Evolutionary conservation across 1,284 basidiomycete species (phyloP), one percentile per base, ranked within the genome.

Genomic region (Lentinula novae-zelandiae): DNA sequence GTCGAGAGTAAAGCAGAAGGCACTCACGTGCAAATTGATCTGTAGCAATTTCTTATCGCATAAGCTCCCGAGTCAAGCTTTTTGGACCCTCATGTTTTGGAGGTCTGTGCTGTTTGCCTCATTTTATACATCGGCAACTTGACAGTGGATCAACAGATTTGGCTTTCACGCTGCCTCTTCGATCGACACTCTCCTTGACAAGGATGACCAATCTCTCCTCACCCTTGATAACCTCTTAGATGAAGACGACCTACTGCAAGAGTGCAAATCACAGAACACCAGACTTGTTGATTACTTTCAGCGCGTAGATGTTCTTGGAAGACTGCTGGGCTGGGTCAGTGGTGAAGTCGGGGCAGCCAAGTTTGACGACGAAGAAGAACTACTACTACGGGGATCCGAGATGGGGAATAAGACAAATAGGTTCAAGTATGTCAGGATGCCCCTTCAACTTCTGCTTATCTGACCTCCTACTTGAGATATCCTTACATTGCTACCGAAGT

Each of bases 401-500:
- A 59, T 27, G 12, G 48, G 38, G 34, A 59, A 22, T 53, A 53
- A 31, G 31, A 52, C 36, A 13, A 58, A 52, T 48, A 40, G 60
- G 13, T 46, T 31, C 39, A 56, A 56, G 54, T 62, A 34, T 20
- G 52, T 39, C 34, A 31, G 56, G 17, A 51, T 31, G 44, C 27
- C 27, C 22, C 27, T 12, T 50, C 46, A 52, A 27, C 42, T 10
- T n/a, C 17, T n/a, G 57, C 12, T 17, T 53, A 38, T 54, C 36
- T 42, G 40, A 58, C 58, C 5, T 10, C 42, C 44, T 56, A 31
- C 53, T 46, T 46, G 40, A 96, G 95, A 75, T 98, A 96, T 73
- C 95, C 96, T 0, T 93, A 94, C 70, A 86, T 97, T 38, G 92
- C 95, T 15, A 95, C 96, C 15, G 97, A 99, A 74, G 95, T 99